These are phyloP conservation scores for Cinnamomum micranthum DNA, from an alignment of 164 flowering plant genomes.

Conservation along the genomic window DNA sequence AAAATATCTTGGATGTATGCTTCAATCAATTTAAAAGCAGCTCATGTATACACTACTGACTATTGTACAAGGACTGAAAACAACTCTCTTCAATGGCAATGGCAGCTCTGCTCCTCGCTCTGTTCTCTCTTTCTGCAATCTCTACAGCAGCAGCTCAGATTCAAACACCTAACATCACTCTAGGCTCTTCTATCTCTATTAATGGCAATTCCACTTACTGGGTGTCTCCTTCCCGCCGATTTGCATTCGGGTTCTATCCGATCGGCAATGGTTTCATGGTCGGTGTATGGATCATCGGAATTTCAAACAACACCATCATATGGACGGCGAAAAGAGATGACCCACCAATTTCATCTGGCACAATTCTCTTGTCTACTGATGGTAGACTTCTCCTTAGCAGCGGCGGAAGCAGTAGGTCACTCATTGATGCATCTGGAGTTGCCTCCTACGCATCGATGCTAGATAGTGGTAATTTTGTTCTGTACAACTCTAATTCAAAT, in stretches of 20 bases:
- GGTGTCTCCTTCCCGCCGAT: background rate
- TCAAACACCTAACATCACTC: background rate
- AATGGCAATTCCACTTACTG: background rate
- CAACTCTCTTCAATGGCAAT: background rate
- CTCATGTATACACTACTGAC: too few relatives aligned
- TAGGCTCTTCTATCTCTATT: background rate
- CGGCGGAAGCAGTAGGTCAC: background rate
- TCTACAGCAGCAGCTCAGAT: background rate
- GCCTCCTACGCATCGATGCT: constrained; percentile 20
- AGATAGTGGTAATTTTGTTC: constrained; percentile 40
- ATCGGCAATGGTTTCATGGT: background rate
- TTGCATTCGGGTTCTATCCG: constrained; percentile 2
- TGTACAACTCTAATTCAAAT: constrained; percentile 2
- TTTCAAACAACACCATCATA: background rate
- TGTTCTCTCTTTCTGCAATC: background rate
- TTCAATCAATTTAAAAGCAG: too few relatives aligned
- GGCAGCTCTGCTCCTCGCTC: background rate
- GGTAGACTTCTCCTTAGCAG: background rate
- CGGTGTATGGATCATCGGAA: background rate
- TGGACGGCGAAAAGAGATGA: constrained; percentile 1
- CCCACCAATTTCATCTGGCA: constrained; percentile 3
- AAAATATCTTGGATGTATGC: too few relatives aligned
- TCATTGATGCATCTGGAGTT: background rate
- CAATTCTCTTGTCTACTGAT: background rate
- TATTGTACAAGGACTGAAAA: background rate